These are phyloP conservation scores for Geotrichum carabidarum DNA, from an alignment of 1,139 yeast species.

Conservation along the genomic window DNA sequence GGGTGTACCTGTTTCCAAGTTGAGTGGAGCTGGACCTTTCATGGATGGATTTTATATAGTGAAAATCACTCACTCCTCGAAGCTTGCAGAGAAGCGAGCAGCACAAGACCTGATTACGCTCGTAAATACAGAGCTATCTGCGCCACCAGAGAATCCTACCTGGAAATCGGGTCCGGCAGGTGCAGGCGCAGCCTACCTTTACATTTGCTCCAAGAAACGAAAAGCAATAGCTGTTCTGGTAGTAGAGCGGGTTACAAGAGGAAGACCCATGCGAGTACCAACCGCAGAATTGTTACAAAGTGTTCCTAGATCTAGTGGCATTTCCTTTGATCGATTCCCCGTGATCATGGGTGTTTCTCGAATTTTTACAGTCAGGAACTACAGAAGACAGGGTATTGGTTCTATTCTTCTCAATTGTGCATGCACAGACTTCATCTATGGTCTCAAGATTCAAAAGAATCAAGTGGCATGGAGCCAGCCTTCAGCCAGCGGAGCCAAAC, in stretches of 20 bases:
- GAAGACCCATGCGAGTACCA: constrained; percentile 46
- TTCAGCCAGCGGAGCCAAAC: constrained; percentile 52
- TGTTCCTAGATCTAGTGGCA: background rate
- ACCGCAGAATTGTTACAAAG: constrained; percentile 39
- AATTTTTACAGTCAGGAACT: constrained; percentile 55
- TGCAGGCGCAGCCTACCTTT: constrained; percentile 44
- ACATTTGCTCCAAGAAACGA: constrained; percentile 41
- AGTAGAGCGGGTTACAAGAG: constrained; percentile 38
- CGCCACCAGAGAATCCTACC: constrained; percentile 48
- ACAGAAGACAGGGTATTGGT: constrained; percentile 52
- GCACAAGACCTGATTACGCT: constrained; percentile 43
- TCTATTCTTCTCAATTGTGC: constrained; percentile 43
- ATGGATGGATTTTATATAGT: constrained; percentile 27
- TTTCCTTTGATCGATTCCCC: constrained; percentile 1
- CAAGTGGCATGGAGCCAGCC: constrained; percentile 71
- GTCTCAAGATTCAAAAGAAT: constrained; percentile 41
- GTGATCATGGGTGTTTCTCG: constrained; percentile 54
- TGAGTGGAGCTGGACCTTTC: background rate
- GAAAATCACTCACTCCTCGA: constrained; percentile 32
- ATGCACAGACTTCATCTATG: constrained; percentile 47
- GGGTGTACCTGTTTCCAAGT: constrained; percentile 27
- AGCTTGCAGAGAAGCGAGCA: constrained; percentile 32
- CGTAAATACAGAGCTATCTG: constrained; percentile 57
- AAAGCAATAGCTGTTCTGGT: constrained; percentile 53
- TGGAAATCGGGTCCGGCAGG: constrained; percentile 41